phyloP scores from a whole-genome alignment of 2,329 filamentous ascomycete genomes.

The Calonectria honghensis region DNA sequence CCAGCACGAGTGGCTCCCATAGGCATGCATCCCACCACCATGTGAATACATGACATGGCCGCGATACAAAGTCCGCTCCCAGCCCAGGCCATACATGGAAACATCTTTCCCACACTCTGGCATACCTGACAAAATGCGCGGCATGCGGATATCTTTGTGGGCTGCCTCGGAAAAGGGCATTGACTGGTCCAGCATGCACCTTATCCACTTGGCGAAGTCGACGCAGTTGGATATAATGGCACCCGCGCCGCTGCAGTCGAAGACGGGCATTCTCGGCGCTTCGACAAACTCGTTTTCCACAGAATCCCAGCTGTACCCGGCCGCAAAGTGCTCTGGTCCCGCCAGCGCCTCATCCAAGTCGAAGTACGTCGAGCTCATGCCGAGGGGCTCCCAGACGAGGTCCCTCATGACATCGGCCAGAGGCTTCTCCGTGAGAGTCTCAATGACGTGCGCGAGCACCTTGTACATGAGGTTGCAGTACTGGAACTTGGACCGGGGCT shows the following conservation, averaged over 20 bases:
- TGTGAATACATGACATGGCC: slow-evolving; percentile 57
- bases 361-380: slow-evolving; percentile 66
- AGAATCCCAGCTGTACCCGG: slow-evolving; percentile 64
- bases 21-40: slow-evolving; percentile 55
- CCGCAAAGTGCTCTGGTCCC: slow-evolving; percentile 59
- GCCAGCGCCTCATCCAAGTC: slow-evolving; percentile 53
- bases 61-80: slow-evolving; percentile 52
- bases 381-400: slow-evolving; percentile 66
- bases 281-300: slow-evolving; percentile 47
- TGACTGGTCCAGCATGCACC: slow-evolving; percentile 63
- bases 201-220: slow-evolving; percentile 72
- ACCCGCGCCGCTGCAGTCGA: slow-evolving; percentile 63
- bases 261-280: slow-evolving; percentile 52
- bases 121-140: slow-evolving; percentile 57
- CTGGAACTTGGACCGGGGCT: slow-evolving; percentile 66
- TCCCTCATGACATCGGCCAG: slow-evolving; percentile 64
- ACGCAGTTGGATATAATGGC: slow-evolving; percentile 66
- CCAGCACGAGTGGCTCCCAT: slow-evolving; percentile 57
- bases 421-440: slow-evolving; percentile 61
- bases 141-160: slow-evolving; percentile 56
- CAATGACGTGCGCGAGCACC: slow-evolving; percentile 66
- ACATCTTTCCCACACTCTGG: slow-evolving; percentile 45
- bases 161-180: slow-evolving; percentile 50
- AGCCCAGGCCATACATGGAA: slow-evolving; percentile 57
- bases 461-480: slow-evolving; percentile 73